Base-by-base conservation (phyloP, 305 asterid genomes). In the Rubia peregrina region DNA sequence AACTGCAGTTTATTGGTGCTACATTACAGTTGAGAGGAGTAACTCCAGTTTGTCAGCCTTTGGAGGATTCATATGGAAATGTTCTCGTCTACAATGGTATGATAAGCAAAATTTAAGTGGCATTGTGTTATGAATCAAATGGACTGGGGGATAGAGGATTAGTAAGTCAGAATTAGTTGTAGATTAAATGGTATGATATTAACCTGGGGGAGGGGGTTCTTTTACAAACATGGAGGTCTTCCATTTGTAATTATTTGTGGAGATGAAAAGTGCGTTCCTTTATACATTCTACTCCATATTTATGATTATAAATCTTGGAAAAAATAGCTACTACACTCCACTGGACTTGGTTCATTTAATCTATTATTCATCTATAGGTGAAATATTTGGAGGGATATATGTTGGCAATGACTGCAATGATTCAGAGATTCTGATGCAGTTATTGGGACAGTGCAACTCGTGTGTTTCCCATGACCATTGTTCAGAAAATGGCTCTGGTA, bases 31-130 rank as follows among this genome's bases (percentile, higher is more conserved):
- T 93, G 33, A 82, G 97, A 79, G 98, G 98, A 74, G 80, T 75
- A 61, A 68, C 73, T 77, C 85, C 90, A 19, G 84, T 90, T 73
- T 66, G 75, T 76, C 98, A 93, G 79, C 98, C 98, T 6, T 79
- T 90, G 85, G 78, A 82, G 65, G 95, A 89, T 85, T 71, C 75
- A 12, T 81, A 77, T 21, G 87, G 87, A 79, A 90, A 90, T 85
- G 84, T 90, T 76, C 96, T 93, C 75, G 91, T 89, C 69, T 93
- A 89, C 73, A 93, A 90, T 72, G 98, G 97, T 93, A 87, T 9
- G 70, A 33, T 63, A n/a, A 33, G 59, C 24, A 51, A 17, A 51
- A 51, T 51, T 51, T n/a, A 42, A 8, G 11, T 6, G 0, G 61
- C 48, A 72, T 26, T 21, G 30, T 51, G 61, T 14, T 12, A 16